Evolutionary conservation across 208 protist species (phyloP).

Genomic region (Leishmania tropica): DNA sequence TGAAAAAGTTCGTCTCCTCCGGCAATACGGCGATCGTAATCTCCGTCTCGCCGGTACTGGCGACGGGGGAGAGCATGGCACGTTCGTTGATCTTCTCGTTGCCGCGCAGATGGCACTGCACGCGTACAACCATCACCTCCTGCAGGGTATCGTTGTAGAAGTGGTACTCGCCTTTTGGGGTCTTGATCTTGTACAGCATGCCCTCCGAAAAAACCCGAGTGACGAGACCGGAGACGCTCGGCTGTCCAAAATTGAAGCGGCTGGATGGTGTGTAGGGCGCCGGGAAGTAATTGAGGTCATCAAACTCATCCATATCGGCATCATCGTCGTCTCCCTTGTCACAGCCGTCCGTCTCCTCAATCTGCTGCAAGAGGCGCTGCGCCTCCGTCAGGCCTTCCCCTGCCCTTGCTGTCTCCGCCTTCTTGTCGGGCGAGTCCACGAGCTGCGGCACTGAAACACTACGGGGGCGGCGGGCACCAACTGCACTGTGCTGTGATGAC

Average conservation of each 20-base stretch:
- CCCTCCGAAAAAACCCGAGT: slow-evolving; percentile 42
- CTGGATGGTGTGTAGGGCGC: slow-evolving; percentile 28
- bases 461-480: neutral
- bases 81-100: slow-evolving; percentile 42
- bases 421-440: neutral
- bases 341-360: neutral
- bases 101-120: slow-evolving; percentile 37
- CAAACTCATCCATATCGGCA: slow-evolving; percentile 52
- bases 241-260: slow-evolving; percentile 42
- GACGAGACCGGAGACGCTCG: slow-evolving; percentile 35
- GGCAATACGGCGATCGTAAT: slow-evolving; percentile 55
- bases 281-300: slow-evolving; percentile 44
- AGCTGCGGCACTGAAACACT: neutral
- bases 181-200: slow-evolving; percentile 57
- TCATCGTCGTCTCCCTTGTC: slow-evolving; percentile 12
- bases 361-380: slow-evolving; percentile 2
- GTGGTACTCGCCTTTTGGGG: slow-evolving; percentile 40
- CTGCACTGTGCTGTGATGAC: neutral
- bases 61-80: slow-evolving; percentile 24
- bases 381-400: slow-evolving; percentile 3
- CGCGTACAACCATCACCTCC: slow-evolving; percentile 63
- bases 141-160: slow-evolving; percentile 81
- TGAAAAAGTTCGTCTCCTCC: slow-evolving; percentile 59
- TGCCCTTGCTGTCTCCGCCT: neutral
- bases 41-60: slow-evolving; percentile 31